Conservation (phyloP, 192 early-diverging fungal species). For the Linnemannia exigua region DNA sequence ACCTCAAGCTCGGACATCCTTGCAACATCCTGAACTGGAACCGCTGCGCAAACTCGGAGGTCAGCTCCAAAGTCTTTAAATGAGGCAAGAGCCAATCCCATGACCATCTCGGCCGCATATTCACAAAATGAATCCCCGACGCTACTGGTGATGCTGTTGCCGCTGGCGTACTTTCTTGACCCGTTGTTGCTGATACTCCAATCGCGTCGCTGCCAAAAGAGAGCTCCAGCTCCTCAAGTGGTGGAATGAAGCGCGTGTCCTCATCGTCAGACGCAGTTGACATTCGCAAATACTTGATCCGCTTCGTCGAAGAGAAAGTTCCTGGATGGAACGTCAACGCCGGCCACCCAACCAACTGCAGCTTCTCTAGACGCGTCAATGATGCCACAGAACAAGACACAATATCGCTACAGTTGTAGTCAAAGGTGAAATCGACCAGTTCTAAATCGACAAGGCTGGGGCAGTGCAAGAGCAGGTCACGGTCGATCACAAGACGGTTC, state of each 20-base stretch:
- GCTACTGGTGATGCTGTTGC: too few species aligned
- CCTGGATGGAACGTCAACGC: neutral
- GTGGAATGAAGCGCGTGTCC: neutral
- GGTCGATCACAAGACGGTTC: neutral
- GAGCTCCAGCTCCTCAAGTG: neutral
- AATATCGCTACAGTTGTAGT: neutral
- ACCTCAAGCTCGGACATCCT: too few species aligned
- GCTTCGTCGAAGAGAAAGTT: neutral
- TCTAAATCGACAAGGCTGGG: too few species aligned
- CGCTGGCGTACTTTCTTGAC: too few species aligned
- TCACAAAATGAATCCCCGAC: too few species aligned
- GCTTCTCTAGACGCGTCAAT: too few species aligned
- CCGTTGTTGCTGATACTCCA: too few species aligned
- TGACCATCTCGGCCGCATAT: neutral
- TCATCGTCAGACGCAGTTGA: too few species aligned
- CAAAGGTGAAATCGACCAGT: too few species aligned
- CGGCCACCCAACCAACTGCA: neutral
- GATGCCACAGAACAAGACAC: too few species aligned
- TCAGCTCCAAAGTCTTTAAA: neutral
- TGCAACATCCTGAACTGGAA: neutral
- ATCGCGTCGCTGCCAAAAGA: neutral
- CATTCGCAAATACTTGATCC: neutral
- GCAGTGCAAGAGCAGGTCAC: too few species aligned
- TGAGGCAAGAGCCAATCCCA: neutral
- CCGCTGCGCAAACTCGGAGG: neutral